These are phyloP conservation scores for Ophiostoma sp. DNA, from an alignment of 2,329 filamentous ascomycete species.

Conservation along the genomic window DNA sequence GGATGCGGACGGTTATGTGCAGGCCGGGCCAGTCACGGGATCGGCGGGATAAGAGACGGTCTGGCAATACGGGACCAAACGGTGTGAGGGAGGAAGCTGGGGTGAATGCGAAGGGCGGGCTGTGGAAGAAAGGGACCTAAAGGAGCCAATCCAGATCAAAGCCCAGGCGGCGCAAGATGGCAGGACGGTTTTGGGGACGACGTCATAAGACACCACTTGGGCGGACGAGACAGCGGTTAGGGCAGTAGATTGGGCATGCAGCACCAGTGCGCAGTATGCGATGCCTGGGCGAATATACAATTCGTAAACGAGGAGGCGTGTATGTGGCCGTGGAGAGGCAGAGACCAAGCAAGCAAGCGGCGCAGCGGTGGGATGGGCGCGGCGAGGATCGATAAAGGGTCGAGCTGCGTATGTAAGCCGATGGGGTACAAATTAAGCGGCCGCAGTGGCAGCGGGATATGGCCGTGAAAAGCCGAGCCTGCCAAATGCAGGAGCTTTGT, in stretches of 20 bases:
- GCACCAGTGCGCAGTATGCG: neutral
- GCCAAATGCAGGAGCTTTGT: neutral
- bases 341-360: neutral
- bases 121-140: neutral
- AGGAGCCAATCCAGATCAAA: neutral
- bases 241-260: neutral
- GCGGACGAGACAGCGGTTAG: neutral
- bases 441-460: neutral
- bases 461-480: neutral
- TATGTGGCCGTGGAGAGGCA: too few species aligned
- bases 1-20: neutral
- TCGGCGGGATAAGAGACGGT: neutral
- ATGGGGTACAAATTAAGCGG: neutral
- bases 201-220: neutral
- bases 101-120: neutral
- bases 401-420: conserved; percentile 6
- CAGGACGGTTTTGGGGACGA: neutral
- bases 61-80: neutral
- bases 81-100: neutral
- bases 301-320: neutral
- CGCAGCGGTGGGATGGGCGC: neutral
- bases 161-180: neutral
- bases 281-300: neutral
- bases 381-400: neutral
- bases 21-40: conserved; percentile 9